Evolutionary conservation across 2,329 filamentous ascomycete genomes (phyloP), one percentile per base, ranked within the genome.

Genomic region (Metarhizium album): DNA sequence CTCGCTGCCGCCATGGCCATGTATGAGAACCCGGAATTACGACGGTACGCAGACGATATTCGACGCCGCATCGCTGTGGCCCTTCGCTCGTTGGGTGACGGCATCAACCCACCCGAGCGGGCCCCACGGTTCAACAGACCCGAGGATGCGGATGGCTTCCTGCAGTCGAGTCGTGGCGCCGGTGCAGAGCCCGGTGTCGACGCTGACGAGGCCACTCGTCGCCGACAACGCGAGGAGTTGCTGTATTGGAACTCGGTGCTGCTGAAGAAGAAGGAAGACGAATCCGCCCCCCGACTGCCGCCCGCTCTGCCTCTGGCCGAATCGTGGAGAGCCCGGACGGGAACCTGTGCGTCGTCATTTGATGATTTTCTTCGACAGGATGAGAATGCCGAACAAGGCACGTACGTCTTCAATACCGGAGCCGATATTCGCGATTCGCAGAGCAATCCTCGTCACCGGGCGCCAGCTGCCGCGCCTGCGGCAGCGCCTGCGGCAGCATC

Each of bases 131-230:
- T 83, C 65, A 84, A 84, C 62, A 70, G 81, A 13, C 81, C 81
- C 48, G 81, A 84, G 62, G 81, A 84, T 63, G 80, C 80, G 52
- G 75, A 83, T 50, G 81, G 80, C 8, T 84, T 84, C 60, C 61
- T 82, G 51, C 67, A 74, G 57, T 79, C 78, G 8, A 67, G 72
- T n/a, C 68, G 69, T 24, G 67, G 64, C 20, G 57, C 57, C 3
- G 66, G 67, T 18, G 67, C 66, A 47, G 70, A 75, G 31, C 60
- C 67, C 1, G 76, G 71, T 16, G 74, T 83, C 22, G 80, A 82
- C 33, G 80, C 79, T 50, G 81, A 84, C 57, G 79, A 83, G 48
- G 81, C 80, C 56, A 77, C 74, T 22, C 73, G 76, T 49, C 74
- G 76, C 56, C 70, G 78, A 52, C 81, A 84, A 62, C 73, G 80